Evolutionary conservation across 2,329 filamentous ascomycete species (phyloP).

Genomic region (Aureobasidium lini): DNA sequence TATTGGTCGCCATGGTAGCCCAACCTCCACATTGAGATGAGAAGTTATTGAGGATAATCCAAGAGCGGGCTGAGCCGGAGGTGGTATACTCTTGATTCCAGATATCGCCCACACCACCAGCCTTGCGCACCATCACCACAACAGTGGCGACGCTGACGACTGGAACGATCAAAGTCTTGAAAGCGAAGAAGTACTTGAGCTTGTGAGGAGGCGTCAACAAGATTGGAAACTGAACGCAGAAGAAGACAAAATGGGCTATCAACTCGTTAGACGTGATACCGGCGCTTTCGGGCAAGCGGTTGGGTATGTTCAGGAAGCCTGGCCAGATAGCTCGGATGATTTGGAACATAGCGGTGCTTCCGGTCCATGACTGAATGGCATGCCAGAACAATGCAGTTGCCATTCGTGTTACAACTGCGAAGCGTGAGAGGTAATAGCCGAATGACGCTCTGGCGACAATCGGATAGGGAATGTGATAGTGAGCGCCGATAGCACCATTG

Average conservation of each 20-base stretch:
- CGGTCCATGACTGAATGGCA: conserved; percentile 58
- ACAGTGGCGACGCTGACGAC: conserved; percentile 11
- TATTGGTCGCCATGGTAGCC: conserved; percentile 30
- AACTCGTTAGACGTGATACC: conserved; percentile 52
- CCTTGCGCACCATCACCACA: conserved; percentile 16
- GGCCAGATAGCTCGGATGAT: conserved; percentile 47
- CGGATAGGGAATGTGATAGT: conserved; percentile 49
- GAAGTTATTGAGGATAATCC: conserved; percentile 24
- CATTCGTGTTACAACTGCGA: conserved; percentile 46
- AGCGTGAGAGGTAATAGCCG: conserved; percentile 51
- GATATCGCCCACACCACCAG: conserved; percentile 24
- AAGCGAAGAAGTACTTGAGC: conserved; percentile 46
- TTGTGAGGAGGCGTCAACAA: conserved; percentile 37
- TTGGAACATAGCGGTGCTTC: conserved; percentile 45
- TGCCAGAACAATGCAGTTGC: conserved; percentile 57
- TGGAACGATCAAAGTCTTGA: conserved; percentile 29
- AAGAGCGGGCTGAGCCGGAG: conserved; percentile 21
- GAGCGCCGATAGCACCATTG: conserved; percentile 45
- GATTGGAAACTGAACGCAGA: conserved; percentile 47
- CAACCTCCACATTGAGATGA: conserved; percentile 23
- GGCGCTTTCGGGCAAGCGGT: conserved; percentile 42
- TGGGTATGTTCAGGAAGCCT: conserved; percentile 45
- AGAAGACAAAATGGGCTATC: conserved; percentile 51
- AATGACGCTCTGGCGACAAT: conserved; percentile 49
- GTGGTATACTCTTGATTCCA: conserved; percentile 24